These are phyloP conservation scores for Spergularia azorica DNA, from an alignment of 179 eudicot genomes.

Conservation along the genomic window DNA sequence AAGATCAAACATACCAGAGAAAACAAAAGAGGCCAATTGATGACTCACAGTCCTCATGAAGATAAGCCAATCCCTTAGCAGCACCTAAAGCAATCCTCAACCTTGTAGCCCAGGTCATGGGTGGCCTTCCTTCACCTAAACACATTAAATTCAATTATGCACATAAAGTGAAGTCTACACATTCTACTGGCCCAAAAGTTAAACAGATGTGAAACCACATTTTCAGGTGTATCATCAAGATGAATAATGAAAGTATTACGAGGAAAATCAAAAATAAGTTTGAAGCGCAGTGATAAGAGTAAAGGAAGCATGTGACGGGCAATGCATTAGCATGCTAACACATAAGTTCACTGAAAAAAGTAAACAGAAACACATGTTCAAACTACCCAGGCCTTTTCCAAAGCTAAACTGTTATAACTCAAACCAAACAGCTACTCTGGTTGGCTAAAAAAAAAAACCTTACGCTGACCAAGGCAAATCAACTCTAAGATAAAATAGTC, in stretches of 20 bases:
- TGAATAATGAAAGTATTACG: neutral
- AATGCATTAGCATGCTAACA: neutral
- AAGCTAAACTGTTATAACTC: neutral
- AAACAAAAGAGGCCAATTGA: neutral
- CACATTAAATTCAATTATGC: slow-evolving; percentile 1
- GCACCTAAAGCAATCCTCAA: slow-evolving; percentile 73
- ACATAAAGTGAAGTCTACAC: too few species aligned
- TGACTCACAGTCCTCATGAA: slow-evolving; percentile 83
- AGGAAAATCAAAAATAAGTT: neutral
- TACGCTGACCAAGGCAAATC: neutral
- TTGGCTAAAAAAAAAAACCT: too few species aligned
- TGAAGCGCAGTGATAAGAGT: neutral
- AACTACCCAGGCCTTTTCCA: neutral
- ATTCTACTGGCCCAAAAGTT: too few species aligned
- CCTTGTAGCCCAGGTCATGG: slow-evolving; percentile 69
- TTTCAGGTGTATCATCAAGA: neutral
- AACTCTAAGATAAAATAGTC: too few species aligned
- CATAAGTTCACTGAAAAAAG: neutral
- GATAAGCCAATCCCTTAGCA: slow-evolving; percentile 82
- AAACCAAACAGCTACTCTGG: neutral
- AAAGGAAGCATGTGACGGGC: neutral
- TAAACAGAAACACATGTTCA: neutral
- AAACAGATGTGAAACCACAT: neutral
- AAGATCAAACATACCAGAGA: neutral
- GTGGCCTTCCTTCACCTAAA: slow-evolving; percentile 56